Evolutionary conservation across 2,329 filamentous ascomycete genomes (phyloP), one percentile per base, ranked within the genome.

Genomic region (Neofusicoccum parvum): DNA sequence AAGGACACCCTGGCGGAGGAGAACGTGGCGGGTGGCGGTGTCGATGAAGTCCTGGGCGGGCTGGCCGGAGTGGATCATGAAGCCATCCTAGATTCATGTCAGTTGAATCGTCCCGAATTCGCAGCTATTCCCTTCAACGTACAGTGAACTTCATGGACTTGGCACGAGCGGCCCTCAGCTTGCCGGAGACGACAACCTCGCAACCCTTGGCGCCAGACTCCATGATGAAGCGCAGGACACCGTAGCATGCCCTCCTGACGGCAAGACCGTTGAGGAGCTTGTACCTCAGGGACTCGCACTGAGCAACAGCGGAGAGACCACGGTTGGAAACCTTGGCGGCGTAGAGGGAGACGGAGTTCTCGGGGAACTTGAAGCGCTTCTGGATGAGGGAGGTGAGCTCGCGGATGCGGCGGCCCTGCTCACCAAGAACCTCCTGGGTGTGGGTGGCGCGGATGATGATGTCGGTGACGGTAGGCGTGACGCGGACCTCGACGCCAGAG

Each of bases 121-220:
- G 37, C 1, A 41, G 11, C 20, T 20, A 10, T 32, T 54, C n/a
- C 37, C 50, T 17, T 60, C 66, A 67, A 81, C 85, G 70, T 86
- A 89, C 94, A 84, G 95, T 99, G 91, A 99, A 99, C 91, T 99
- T 99, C 95, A 99, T 99, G 86, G 88, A 92, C 92, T 99, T 99
- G 85, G 95, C 95, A 88, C 95, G 93, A 79, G 95, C 95, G 82
- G 95, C 95, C 80, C 95, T 91, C 77, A 99, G 92, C 90, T 99
- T 99, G 83, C 95, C 95, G 75, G 93, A 97, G 75, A 99, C 95
- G 80, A 99, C 95, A 73, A 99, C 95, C 87, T 99, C 95, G 83
- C 95, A 99, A 84, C 95, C 95, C 92, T 99, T 99, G 84, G 95
- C 95, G 80, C 95, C 95, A 75, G 88, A 92, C 92, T 99, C 95